Evolutionary conservation across 2,329 filamentous ascomycete genomes (phyloP).

Genomic region (Emydomyces testavorans): DNA sequence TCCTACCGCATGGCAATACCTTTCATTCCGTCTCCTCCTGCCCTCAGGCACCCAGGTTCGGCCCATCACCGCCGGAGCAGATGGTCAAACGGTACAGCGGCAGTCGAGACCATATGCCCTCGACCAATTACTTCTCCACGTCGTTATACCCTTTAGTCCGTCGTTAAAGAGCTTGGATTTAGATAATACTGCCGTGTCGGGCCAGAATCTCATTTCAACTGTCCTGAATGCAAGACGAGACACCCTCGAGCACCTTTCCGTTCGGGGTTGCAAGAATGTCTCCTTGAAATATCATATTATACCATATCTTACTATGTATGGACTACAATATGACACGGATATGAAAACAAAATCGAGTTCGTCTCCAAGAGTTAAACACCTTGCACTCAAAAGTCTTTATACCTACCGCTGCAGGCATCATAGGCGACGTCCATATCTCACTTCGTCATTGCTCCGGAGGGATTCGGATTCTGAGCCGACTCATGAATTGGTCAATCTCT

Average conservation of each 20-base stretch:
- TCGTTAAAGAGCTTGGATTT: constrained; percentile 47
- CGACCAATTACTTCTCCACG: constrained; percentile 46
- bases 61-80: constrained; percentile 24
- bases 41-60: constrained; percentile 30
- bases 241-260: constrained; percentile 48
- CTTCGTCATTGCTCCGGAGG: constrained; percentile 43
- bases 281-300: constrained; percentile 54
- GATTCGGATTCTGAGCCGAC: constrained; percentile 51
- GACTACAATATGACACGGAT: constrained; percentile 35
- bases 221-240: constrained; percentile 45
- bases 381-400: constrained; percentile 49
- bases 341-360: constrained; percentile 32
- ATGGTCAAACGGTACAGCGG: constrained; percentile 28
- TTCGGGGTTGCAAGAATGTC: constrained; percentile 53
- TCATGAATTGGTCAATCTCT: constrained; percentile 49
- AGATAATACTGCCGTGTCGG: constrained; percentile 50
- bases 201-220: constrained; percentile 44
- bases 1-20: constrained; percentile 49
- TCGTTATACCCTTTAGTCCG: constrained; percentile 46
- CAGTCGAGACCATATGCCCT: constrained; percentile 48
- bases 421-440: constrained; percentile 48
- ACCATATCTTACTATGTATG: constrained; percentile 44
- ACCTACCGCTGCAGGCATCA: constrained; percentile 53
- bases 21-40: constrained; percentile 45
- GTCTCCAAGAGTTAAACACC: constrained; percentile 27